Evolutionary conservation across 2,329 filamentous ascomycete genomes (phyloP), one percentile per base, ranked within the genome.

Genomic region (Knoxdaviesia capensis): DNA sequence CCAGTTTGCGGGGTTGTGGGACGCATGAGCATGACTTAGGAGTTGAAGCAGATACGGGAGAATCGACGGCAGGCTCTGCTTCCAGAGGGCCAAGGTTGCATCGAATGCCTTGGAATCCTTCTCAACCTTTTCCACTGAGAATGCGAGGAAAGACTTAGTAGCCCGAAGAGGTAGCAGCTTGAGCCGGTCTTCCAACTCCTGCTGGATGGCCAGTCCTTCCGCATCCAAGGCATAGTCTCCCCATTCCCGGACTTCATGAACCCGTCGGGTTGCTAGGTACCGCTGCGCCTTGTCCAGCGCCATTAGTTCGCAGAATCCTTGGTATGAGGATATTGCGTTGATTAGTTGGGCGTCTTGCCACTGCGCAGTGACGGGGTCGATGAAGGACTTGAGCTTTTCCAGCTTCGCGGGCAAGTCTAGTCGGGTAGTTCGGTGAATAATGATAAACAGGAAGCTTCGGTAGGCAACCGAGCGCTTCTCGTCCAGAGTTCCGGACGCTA

Each of bases 61-160:
- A 41, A 98, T 84, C 11, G 74, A 61, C 1, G 84, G 80, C 43
- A 94, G 80, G 1, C 78, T 71, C 43, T 87, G 79, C 45, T 80
- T 74, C 90, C 90, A 98, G n/a, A 98, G 62, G 11, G 68, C 66
- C 50, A 77, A 80, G 0, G 86, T 83, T 30, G 81, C 74, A 46
- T 80, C 73, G 50, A 87, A 90, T 0, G 82, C 68, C 6, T 73
- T 62, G 5, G 81, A 78, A 5, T 71, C 69, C 50, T 80, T 82
- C 40, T 85, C 80, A 6, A 96, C 61, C 54, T 85, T 85, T 50
- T 98, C 92, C 0, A 90, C 88, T 0, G 88, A 92, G 40, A 87
- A 88, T 2, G 80, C 82, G n/a, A 98, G 63, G 53, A 96, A 82
- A 0, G 84, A 85, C 55, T 94, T 94, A 2, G 88, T 94, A 6